These are phyloP conservation scores for Stagonosporopsis chrysanthemi DNA, from an alignment of 2,329 filamentous ascomycete species.

Conservation along the genomic window DNA sequence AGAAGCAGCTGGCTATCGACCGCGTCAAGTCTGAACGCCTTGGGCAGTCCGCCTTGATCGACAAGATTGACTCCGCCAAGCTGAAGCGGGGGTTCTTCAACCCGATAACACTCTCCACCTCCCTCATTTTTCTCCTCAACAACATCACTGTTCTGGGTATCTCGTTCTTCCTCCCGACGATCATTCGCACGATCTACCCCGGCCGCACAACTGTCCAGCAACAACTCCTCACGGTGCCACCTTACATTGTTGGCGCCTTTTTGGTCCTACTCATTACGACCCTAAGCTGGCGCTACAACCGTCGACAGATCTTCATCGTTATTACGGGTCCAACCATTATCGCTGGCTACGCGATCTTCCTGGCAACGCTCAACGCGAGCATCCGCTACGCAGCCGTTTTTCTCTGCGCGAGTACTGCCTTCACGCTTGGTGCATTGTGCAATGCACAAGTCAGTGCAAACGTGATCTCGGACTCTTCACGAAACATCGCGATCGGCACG, in stretches of 20 bases:
- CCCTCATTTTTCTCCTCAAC: slow-evolving; percentile 66
- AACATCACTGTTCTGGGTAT: slow-evolving; percentile 73
- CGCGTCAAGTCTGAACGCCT: slow-evolving; percentile 71
- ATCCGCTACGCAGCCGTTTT: slow-evolving; percentile 73
- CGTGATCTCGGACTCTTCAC: slow-evolving; percentile 71
- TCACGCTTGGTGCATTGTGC: slow-evolving; percentile 66
- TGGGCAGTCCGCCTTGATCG: slow-evolving; percentile 65
- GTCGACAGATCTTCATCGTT: slow-evolving; percentile 65
- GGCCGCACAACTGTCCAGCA: slow-evolving; percentile 62
- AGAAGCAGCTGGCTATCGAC: slow-evolving; percentile 68
- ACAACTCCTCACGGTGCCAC: slow-evolving; percentile 72
- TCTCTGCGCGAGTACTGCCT: slow-evolving; percentile 67
- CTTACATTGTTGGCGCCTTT: slow-evolving; percentile 70
- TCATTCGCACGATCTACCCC: slow-evolving; percentile 71
- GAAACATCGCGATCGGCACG: slow-evolving; percentile 41
- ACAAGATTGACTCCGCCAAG: slow-evolving; percentile 66
- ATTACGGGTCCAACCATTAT: slow-evolving; percentile 67
- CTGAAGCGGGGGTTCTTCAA: slow-evolving; percentile 66
- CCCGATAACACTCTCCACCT: slow-evolving; percentile 64
- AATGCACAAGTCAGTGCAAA: slow-evolving; percentile 74
- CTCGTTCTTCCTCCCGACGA: slow-evolving; percentile 72
- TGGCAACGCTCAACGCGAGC: slow-evolving; percentile 57
- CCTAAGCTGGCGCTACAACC: slow-evolving; percentile 65
- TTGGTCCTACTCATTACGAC: slow-evolving; percentile 67
- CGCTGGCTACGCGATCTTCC: slow-evolving; percentile 71